These are phyloP conservation scores for Hypoxylon lienhwacheense DNA, from an alignment of 495 filamentous ascomycete species.

Conservation along the genomic window DNA sequence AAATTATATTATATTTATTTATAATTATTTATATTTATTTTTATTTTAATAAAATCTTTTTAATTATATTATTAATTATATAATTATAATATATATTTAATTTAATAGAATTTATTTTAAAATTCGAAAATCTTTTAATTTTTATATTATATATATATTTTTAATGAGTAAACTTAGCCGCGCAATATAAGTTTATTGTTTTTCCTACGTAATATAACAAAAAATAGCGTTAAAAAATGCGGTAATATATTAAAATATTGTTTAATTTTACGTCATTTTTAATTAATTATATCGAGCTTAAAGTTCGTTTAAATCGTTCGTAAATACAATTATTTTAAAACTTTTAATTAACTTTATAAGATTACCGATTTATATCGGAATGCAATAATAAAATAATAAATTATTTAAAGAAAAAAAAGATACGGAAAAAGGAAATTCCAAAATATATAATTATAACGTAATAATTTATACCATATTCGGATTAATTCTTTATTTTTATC, in stretches of 20 bases:
- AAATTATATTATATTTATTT: background rate
- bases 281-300: constrained; percentile 5
- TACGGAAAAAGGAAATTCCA: too few species aligned
- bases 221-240: too few species aligned
- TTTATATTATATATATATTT: too few species aligned
- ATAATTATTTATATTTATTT: background rate
- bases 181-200: too few species aligned
- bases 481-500: background rate
- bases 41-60: background rate
- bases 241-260: background rate
- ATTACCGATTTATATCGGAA: background rate
- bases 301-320: background rate
- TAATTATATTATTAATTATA: background rate
- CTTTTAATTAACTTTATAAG: background rate
- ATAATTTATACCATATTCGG: too few species aligned
- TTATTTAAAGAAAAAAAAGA: too few species aligned
- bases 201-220: too few species aligned
- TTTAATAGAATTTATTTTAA: background rate
- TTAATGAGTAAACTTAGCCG: too few species aligned
- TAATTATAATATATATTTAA: background rate
- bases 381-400: background rate
- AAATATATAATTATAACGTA: too few species aligned
- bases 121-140: too few species aligned
- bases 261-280: background rate
- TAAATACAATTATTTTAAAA: background rate